Conservation (phyloP, 2,329 filamentous ascomycete genomes). For the Clarireedia hainanense region DNA sequence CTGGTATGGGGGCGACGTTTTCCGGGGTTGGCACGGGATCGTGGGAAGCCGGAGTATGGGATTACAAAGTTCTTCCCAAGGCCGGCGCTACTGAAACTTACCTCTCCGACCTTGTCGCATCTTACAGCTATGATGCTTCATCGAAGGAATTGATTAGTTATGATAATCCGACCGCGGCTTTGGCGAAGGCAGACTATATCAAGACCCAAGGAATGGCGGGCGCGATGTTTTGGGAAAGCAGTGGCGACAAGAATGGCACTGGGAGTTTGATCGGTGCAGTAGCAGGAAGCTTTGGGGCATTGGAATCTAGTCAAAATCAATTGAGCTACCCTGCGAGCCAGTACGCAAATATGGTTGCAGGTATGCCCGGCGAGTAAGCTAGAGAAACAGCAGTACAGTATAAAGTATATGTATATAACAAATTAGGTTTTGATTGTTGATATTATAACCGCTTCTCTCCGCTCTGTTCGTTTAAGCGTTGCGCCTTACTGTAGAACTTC, state of each 20-base stretch:
- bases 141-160: slow-evolving; percentile 63
- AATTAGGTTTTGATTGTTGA: too few species aligned
- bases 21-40: slow-evolving; percentile 57
- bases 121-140: slow-evolving; percentile 60
- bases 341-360: slow-evolving; percentile 46
- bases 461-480: too few species aligned
- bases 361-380: slow-evolving; percentile 19
- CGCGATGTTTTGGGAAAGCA: slow-evolving; percentile 82
- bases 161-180: slow-evolving; percentile 53
- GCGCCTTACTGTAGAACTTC: too few species aligned
- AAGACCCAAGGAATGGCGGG: slow-evolving; percentile 57
- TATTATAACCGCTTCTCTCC: too few species aligned
- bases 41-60: slow-evolving; percentile 70
- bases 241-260: slow-evolving; percentile 52
- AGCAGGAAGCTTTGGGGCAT: slow-evolving; percentile 33
- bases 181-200: slow-evolving; percentile 59
- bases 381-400: too few species aligned
- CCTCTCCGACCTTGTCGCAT: slow-evolving; percentile 52
- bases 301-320: slow-evolving; percentile 42
- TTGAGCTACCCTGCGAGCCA: slow-evolving; percentile 45
- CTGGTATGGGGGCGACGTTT: slow-evolving; percentile 58
- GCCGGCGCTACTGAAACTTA: slow-evolving; percentile 48
- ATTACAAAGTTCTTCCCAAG: slow-evolving; percentile 70
- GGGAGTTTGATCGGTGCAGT: slow-evolving; percentile 52
- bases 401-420: too few species aligned